Percentiles rank a stretch among this genome's conserved stretches.
Evolutionary conservation across 371 early-diverging fungal species (phyloP).

Genomic region (Coemansia sp.): DNA sequence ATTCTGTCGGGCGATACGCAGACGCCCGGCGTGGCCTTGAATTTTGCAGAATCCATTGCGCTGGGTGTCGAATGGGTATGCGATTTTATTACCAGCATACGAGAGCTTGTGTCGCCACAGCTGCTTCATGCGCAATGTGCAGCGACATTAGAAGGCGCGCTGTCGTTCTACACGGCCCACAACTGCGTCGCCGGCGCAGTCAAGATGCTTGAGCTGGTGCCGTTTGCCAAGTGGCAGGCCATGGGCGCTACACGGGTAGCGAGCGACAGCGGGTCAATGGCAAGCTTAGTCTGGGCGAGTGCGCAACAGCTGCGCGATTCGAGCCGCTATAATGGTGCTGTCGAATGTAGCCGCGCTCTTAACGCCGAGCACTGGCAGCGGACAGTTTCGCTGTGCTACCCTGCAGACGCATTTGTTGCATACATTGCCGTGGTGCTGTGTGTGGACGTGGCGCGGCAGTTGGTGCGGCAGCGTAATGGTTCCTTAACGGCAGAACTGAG

Average conservation of each 20-base stretch:
- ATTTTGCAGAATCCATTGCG: neutral
- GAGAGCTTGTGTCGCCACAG: constrained; percentile 3
- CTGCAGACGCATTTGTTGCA: constrained; percentile 21
- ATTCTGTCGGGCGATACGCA: constrained; percentile 6
- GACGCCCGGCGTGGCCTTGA: neutral
- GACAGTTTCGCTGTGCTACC: constrained; percentile 29
- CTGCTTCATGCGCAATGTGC: constrained; percentile 21
- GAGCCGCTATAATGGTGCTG: too few species aligned
- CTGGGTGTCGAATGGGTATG: constrained; percentile 21
- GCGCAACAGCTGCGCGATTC: constrained; percentile 7
- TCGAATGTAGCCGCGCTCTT: neutral
- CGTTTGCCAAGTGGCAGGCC: constrained; percentile 17
- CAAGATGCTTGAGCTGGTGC: neutral
- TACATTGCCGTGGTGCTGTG: constrained; percentile 19
- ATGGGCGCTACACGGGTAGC: constrained; percentile 11
- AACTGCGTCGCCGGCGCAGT: neutral
- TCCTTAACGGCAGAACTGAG: constrained; percentile 4
- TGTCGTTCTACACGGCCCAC: constrained; percentile 1
- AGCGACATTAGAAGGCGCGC: constrained; percentile 17
- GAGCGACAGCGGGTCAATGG: constrained; percentile 3
- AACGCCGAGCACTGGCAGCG: constrained; percentile 20
- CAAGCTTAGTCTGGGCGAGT: constrained; percentile 26
- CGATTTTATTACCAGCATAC: constrained; percentile 24
- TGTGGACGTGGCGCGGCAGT: constrained; percentile 3
- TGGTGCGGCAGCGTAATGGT: neutral